Base-by-base conservation (phyloP, 2,329 filamentous ascomycete genomes). In the Biscogniauxia sp. region DNA sequence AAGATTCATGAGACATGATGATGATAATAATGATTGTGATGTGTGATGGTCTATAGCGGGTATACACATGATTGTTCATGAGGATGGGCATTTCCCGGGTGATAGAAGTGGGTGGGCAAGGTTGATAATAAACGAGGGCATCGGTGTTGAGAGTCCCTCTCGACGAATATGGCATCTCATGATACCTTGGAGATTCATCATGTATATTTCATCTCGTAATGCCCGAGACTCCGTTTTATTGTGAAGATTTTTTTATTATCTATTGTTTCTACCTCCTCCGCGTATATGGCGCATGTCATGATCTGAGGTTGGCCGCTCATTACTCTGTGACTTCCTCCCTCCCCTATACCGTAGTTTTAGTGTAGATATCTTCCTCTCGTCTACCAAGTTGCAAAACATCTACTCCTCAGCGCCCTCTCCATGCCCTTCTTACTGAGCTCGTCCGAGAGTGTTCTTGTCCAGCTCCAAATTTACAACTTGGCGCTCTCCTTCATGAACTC, bases 401-500 rank as follows among this genome's bases (percentile, higher is more conserved):
- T 45, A 45, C 9, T 37, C 32, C 32, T 37, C 32, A 7, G 11
- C 17, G 3, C 50, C 2, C 19, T 20, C 50, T 13, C 19, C 19
- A 5, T 9, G 2, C 28, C 9, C 28, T 13, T 32, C 11, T 32
- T 32, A 32, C 28, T 13, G 28, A 7, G 6, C 19, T 19, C 4
- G n/a, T 19, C 50, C 23, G 11, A 9, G 9, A 20, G 11, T 7
- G 25, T n/a, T 20, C 19, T 15, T 7, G 11, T 25, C n/a, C 17
- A 56, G 6, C 25, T 52, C 17, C 8, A 13, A 13, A 8, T 20
- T 67, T 63, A 75, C 57, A 78, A 60, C 64, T 76, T 79, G 19
- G 77, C 64, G 59, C 68, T 69, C 23, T 68, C 71, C 63, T 70
- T 74, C 5, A 67, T 67, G 68, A 80, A 81, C 64, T 81, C 79